Evolutionary conservation across 768 basidiomycete species (phyloP).

Genomic region (Rhodosporidiobolus odoratus): DNA sequence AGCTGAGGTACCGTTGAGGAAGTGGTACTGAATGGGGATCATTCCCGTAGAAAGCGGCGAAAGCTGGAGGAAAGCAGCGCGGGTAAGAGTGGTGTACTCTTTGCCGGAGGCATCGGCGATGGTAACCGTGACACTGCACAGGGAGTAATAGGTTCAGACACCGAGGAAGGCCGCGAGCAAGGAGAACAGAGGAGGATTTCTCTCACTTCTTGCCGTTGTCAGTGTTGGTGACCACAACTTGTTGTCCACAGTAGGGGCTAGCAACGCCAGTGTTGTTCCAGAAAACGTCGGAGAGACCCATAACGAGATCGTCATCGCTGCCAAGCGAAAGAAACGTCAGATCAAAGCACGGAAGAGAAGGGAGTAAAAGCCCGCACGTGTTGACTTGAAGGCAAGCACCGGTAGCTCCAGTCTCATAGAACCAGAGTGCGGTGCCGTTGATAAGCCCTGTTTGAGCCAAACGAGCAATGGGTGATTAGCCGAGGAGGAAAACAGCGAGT

Average conservation of each 20-base stretch:
- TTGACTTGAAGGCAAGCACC: neutral
- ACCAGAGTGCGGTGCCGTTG: slow-evolving; percentile 8
- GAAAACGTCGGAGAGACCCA: slow-evolving; percentile 25
- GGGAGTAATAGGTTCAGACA: neutral
- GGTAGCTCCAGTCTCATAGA: neutral
- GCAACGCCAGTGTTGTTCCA: slow-evolving; percentile 16
- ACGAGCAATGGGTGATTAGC: neutral
- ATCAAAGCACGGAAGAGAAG: neutral
- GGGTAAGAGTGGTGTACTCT: slow-evolving; percentile 26
- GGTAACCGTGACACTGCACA: slow-evolving; percentile 16
- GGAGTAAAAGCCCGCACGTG: neutral
- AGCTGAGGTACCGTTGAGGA: slow-evolving; percentile 12
- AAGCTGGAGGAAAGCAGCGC: slow-evolving; percentile 26
- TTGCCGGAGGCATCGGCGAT: slow-evolving; percentile 28
- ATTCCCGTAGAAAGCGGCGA: slow-evolving; percentile 20
- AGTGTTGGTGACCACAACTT: slow-evolving; percentile 23
- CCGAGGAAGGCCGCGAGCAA: neutral
- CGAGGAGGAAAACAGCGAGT: neutral
- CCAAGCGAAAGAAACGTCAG: neutral
- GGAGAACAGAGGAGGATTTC: neutral
- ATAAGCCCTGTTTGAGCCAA: neutral
- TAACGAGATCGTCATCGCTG: slow-evolving; percentile 27
- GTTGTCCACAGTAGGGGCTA: slow-evolving; percentile 15
- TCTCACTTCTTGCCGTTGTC: slow-evolving; percentile 19
- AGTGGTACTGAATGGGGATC: slow-evolving; percentile 23